phyloP scores from a whole-genome alignment of 768 basidiomycete species.

The Pleurotus salmoneostramineus region DNA sequence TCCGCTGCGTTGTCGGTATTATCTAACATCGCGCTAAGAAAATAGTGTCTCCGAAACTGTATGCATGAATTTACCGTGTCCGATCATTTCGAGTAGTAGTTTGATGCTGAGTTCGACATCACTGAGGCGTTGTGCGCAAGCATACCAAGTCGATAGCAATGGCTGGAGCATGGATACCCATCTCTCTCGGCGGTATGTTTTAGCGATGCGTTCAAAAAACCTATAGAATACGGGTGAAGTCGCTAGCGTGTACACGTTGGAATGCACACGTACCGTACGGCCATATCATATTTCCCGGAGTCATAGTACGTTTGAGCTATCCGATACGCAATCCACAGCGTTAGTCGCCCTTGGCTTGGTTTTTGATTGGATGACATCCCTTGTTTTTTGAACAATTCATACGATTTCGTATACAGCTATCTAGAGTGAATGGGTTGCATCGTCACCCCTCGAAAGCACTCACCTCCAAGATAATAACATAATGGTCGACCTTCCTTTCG shows the following conservation, averaged over 20 bases:
- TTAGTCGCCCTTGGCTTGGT: slow-evolving; percentile 71
- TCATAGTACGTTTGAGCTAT: slow-evolving; percentile 87
- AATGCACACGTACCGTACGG: slow-evolving; percentile 58
- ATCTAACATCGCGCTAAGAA: no score
- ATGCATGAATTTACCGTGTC: slow-evolving; percentile 49
- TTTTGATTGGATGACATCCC: slow-evolving; percentile 28
- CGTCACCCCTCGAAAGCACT: slow-evolving; percentile 5
- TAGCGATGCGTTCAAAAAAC: slow-evolving; percentile 91
- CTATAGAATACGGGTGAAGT: slow-evolving; percentile 32
- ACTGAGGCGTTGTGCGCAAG: slow-evolving; percentile 74
- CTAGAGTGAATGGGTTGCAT: neutral
- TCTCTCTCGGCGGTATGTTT: slow-evolving; percentile 80
- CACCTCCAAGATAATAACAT: slow-evolving; percentile 80
- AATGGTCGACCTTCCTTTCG: slow-evolving; percentile 91
- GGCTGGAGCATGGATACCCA: slow-evolving; percentile 77
- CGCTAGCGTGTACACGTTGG: neutral
- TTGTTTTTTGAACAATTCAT: slow-evolving; percentile 88
- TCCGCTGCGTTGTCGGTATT: slow-evolving; percentile 41
- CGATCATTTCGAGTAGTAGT: slow-evolving; percentile 81
- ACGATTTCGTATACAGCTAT: slow-evolving; percentile 90
- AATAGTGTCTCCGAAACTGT: no score
- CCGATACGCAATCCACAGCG: slow-evolving; percentile 85
- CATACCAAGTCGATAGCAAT: slow-evolving; percentile 76
- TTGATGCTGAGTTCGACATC: slow-evolving; percentile 74
- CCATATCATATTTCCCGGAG: slow-evolving; percentile 81